Evolutionary conservation across 495 filamentous ascomycete genomes (phyloP), one percentile per base, ranked within the genome.

Genomic region (Trichoderma erinaceum): DNA sequence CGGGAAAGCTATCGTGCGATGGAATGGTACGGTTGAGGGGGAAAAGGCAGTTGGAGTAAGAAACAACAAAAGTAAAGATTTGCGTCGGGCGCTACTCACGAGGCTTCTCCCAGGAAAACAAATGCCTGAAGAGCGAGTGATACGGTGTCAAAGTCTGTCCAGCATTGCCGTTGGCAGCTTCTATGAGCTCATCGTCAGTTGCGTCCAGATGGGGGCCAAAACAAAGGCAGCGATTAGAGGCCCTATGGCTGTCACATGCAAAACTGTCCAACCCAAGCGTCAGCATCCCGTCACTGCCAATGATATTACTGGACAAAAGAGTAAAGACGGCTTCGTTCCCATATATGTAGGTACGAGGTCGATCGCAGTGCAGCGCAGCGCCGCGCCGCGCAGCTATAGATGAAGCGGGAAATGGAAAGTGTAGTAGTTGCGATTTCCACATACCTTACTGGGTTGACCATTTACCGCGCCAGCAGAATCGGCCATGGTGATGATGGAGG

Each of bases 101-200:
- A 69, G 80, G 83, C 73, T 86, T 82, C 73, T 85, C 80, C 84
- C 84, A 86, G 66, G 84, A 86, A 66, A 99, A 78, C 66, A 99
- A 84, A 77, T 90, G 91, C 74, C 91, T 91, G 82, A 98, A 93
- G 81, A 97, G 86, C 43, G 92, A 97, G 80, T 98, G 95, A 79
- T 97, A 99, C 79, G 93, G 90, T 64, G 93, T 97, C 80, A 98
- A 79, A 32, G 89, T 89, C 76, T 97, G 93, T 72, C 92, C 92
- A 35, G 56, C n/a, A 21, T 25, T 32, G 46, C 46, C 46, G 65
- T 52, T 56, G 44, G 43, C 65, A 44, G 65, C 65, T 29, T 48
- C 25, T 32, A 32, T 7, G 44, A 56, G n/a, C 23, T 67, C 25
- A 38, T 29, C 41, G 65, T 67, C 46, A 52, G 65, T 46, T 52